Percentiles rank a stretch among this genome's conserved stretches.
phyloP scores from a whole-genome alignment of 2,329 filamentous ascomycete genomes.

The Colletotrichum shisoi region DNA sequence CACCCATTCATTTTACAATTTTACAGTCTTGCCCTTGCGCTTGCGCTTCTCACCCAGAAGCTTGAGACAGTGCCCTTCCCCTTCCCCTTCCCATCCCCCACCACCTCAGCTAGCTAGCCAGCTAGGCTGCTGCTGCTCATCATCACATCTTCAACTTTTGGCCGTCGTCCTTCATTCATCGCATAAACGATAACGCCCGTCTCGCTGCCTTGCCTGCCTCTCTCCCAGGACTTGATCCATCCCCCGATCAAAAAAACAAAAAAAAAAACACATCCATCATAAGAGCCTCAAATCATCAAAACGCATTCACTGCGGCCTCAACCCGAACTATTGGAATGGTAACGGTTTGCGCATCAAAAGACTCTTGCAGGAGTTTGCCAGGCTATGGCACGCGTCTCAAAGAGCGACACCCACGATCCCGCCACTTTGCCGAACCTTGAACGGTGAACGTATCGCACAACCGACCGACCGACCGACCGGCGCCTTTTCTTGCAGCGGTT shows the following conservation, averaged over 20 bases:
- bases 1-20: too few relatives aligned
- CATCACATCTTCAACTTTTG: background rate
- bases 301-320: background rate
- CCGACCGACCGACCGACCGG: too few relatives aligned
- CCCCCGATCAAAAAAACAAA: background rate
- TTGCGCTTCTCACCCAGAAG: background rate
- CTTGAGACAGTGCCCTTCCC: background rate
- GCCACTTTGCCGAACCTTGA: slow-evolving; percentile 3
- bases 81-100: too few relatives aligned
- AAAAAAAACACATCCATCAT: background rate
- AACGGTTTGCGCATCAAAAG: background rate
- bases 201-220: background rate
- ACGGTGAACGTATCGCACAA: background rate
- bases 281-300: background rate
- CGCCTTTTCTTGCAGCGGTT: background rate
- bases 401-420: slow-evolving; percentile 1
- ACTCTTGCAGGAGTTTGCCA: background rate
- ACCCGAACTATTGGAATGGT: slow-evolving; percentile 8
- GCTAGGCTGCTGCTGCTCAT: too few relatives aligned
- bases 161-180: background rate
- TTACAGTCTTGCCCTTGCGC: background rate
- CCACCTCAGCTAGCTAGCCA: too few relatives aligned
- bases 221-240: background rate
- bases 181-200: background rate
- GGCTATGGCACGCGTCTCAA: slow-evolving; percentile 12